phyloP scores from a whole-genome alignment of 2,329 filamentous ascomycete genomes.

The Exophiala aquamarina region DNA sequence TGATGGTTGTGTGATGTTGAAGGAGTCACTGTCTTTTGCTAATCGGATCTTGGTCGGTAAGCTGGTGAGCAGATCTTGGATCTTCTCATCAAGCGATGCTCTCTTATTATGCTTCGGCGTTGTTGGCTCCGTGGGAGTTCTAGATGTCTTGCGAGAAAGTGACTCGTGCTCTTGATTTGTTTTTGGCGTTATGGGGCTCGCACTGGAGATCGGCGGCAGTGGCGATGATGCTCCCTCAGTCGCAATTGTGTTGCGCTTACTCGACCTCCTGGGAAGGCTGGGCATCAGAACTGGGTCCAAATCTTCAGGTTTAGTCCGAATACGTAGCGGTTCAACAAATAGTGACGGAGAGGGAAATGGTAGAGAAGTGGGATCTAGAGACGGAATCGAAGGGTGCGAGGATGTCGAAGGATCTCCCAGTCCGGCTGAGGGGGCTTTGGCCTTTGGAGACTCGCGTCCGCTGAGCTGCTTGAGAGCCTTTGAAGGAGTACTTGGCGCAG shows the following conservation, averaged over 20 bases:
- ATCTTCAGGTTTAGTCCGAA: slow-evolving; percentile 9
- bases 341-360: slow-evolving; percentile 21
- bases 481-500: slow-evolving; percentile 18
- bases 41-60: slow-evolving; percentile 80
- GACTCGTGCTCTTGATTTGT: background rate
- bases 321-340: slow-evolving; percentile 15
- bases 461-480: slow-evolving; percentile 27
- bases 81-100: slow-evolving; percentile 72
- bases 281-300: slow-evolving; percentile 1
- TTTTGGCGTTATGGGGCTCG: slow-evolving; percentile 8
- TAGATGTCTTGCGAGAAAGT: background rate
- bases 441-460: slow-evolving; percentile 23
- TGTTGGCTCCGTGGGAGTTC: background rate
- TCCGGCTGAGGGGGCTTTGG: slow-evolving; percentile 21
- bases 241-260: slow-evolving; percentile 26
- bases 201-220: slow-evolving; percentile 17
- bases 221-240: slow-evolving; percentile 6
- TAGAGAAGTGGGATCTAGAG: slow-evolving; percentile 12
- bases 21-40: slow-evolving; percentile 40
- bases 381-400: slow-evolving; percentile 1
- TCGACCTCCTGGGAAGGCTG: slow-evolving; percentile 28
- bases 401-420: slow-evolving; percentile 24
- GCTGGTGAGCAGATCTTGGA: slow-evolving; percentile 72
- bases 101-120: slow-evolving; percentile 1
- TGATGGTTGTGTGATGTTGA: slow-evolving; percentile 32